Conservation (phyloP, 2,329 filamentous ascomycete species). For the Aureobasidium sp. region DNA sequence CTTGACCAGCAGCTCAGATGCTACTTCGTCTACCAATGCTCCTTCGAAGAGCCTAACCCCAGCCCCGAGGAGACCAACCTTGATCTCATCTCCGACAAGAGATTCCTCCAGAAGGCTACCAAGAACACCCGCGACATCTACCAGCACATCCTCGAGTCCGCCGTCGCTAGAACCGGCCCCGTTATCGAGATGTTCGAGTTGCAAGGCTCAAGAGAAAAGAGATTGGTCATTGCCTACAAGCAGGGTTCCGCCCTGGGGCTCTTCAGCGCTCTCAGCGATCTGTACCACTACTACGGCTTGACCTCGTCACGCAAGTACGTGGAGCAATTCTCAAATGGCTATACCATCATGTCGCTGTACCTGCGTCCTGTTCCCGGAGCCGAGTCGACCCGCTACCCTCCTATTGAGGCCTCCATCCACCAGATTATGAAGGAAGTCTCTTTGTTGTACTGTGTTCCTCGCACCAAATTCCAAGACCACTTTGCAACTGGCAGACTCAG, state of each 20-base stretch:
- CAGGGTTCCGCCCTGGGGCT: conserved; percentile 85
- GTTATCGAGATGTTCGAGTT: conserved; percentile 99
- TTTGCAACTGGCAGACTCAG: conserved; percentile 83
- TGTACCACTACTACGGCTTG: conserved; percentile 98
- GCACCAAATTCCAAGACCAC: conserved; percentile 88
- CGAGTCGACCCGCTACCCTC: conserved; percentile 55
- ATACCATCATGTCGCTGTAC: conserved; percentile 95
- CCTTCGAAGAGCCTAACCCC: conserved; percentile 73
- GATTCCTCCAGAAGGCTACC: conserved; percentile 93
- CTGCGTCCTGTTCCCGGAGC: conserved; percentile 63
- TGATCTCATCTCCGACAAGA: conserved; percentile 84
- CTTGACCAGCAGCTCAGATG: conserved; percentile 82
- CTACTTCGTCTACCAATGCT: conserved; percentile 98
- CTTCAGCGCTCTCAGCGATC: conserved; percentile 89
- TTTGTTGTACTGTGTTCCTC: conserved; percentile 91
- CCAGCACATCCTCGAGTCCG: conserved; percentile 82
- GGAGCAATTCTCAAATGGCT: conserved; percentile 89
- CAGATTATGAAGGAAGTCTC: conserved; percentile 99
- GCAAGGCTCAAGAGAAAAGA: conserved; percentile 83
- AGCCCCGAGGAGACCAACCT: conserved; percentile 73
- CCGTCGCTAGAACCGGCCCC: conserved; percentile 77
- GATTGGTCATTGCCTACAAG: conserved; percentile 89
- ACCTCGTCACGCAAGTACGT: conserved; percentile 97
- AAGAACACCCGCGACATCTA: conserved; percentile 94
- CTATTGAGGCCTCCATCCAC: conserved; percentile 90